Evolutionary conservation across 2,329 filamentous ascomycete genomes (phyloP).

Genomic region (Neophaeococcomyces mojaviensis): DNA sequence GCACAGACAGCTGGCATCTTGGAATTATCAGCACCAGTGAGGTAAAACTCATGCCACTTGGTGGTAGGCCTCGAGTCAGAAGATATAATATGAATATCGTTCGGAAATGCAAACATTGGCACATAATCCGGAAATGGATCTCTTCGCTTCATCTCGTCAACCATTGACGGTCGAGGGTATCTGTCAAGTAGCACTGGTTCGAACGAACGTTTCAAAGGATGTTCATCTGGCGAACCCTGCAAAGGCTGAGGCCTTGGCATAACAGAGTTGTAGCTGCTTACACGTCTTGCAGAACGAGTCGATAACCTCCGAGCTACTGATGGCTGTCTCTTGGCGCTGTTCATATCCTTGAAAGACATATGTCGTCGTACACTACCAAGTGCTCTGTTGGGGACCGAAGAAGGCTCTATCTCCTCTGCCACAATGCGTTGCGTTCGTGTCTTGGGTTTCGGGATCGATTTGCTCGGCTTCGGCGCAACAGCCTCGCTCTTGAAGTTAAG

Average conservation of each 20-base stretch:
- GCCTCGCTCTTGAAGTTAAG: constrained; percentile 76
- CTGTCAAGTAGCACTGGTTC: constrained; percentile 93
- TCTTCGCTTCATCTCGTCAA: constrained; percentile 70
- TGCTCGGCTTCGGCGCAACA: constrained; percentile 39
- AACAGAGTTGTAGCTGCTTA: constrained; percentile 97
- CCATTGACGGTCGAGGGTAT: constrained; percentile 76
- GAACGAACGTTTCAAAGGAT: constrained; percentile 86
- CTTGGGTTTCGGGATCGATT: constrained; percentile 16
- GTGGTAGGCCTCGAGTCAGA: constrained; percentile 87
- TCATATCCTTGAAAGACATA: constrained; percentile 91
- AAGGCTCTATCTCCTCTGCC: constrained; percentile 56
- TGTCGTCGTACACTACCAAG: constrained; percentile 85
- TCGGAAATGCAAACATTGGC: constrained; percentile 98
- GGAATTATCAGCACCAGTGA: constrained; percentile 88
- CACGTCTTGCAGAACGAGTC: constrained; percentile 71
- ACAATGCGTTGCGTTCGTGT: constrained; percentile 73
- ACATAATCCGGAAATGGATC: constrained; percentile 94
- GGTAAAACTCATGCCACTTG: constrained; percentile 98
- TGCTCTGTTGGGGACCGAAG: constrained; percentile 46
- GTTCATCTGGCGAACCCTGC: constrained; percentile 84
- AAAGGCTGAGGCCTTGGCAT: constrained; percentile 90
- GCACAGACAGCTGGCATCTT: constrained; percentile 88
- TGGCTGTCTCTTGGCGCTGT: constrained; percentile 81
- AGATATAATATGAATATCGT: constrained; percentile 94
- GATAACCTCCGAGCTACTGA: constrained; percentile 65